A percentile compares a stretch with the other conserved stretches of the same genome.
These are phyloP conservation scores for Verticillium alfalfae DNA, from an alignment of 2,329 filamentous ascomycete genomes.

Conservation along the genomic window DNA sequence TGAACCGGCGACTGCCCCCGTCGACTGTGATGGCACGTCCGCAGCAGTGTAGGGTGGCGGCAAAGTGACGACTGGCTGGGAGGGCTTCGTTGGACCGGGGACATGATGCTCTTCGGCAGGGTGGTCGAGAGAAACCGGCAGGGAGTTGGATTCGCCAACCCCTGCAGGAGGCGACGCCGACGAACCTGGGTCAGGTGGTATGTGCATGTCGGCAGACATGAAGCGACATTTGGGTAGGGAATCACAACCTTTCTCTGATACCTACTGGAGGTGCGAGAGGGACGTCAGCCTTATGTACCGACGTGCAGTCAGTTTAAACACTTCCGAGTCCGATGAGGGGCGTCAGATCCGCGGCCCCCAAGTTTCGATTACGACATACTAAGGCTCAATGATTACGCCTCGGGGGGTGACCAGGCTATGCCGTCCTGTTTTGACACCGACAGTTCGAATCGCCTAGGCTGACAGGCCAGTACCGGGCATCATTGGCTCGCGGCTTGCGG, in stretches of 20 bases:
- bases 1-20: too few relatives aligned
- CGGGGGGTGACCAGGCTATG: background rate
- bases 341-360: background rate
- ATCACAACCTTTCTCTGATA: too few relatives aligned
- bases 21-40: background rate
- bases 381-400: background rate
- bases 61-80: background rate
- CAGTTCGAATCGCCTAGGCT: too few relatives aligned
- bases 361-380: background rate
- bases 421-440: background rate
- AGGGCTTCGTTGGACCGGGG: background rate
- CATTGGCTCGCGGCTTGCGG: too few relatives aligned
- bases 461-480: too few relatives aligned
- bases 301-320: background rate
- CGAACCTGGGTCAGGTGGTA: background rate
- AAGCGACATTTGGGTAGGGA: background rate
- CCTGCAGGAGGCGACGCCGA: background rate
- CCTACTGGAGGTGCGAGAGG: background rate
- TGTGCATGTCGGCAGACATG: background rate
- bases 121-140: background rate
- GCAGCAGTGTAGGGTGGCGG: background rate
- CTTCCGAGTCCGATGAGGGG: background rate
- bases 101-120: background rate
- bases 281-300: background rate
- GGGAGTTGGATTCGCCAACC: background rate